phyloP scores from a whole-genome alignment of 1,284 basidiomycete species.

The Cutaneotrichosporon arboriforme region DNA sequence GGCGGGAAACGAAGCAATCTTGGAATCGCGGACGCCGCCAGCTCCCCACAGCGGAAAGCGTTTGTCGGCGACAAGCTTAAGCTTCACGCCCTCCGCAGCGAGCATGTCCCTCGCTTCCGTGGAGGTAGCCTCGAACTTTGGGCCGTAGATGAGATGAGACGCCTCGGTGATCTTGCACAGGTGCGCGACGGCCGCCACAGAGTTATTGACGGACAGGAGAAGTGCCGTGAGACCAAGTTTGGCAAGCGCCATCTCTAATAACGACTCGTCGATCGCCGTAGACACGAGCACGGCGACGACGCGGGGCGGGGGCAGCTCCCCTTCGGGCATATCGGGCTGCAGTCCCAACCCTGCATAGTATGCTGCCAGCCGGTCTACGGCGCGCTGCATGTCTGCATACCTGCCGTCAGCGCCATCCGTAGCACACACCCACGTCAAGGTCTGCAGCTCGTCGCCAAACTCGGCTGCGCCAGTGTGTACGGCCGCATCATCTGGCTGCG shows the following conservation, averaged over 20 bases:
- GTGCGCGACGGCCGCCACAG: slow-evolving; percentile 56
- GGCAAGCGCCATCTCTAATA: slow-evolving; percentile 52
- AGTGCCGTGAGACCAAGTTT: slow-evolving; percentile 52
- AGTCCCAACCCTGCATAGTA: slow-evolving; percentile 42
- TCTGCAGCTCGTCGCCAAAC: slow-evolving; percentile 40
- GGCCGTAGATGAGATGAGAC: slow-evolving; percentile 52
- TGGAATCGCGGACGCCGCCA: slow-evolving; percentile 43
- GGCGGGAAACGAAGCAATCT: slow-evolving; percentile 44
- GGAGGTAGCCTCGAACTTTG: slow-evolving; percentile 47
- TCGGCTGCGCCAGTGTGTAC: slow-evolving; percentile 45
- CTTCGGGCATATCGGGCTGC: slow-evolving; percentile 4
- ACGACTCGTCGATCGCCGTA: slow-evolving; percentile 50
- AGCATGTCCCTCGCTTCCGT: slow-evolving; percentile 43
- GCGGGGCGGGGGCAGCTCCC: slow-evolving; percentile 37
- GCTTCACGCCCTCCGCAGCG: slow-evolving; percentile 32
- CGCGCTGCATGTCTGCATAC: slow-evolving; percentile 42
- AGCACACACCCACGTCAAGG: slow-evolving; percentile 31
- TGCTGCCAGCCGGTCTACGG: slow-evolving; percentile 51
- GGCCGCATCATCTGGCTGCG: slow-evolving; percentile 26
- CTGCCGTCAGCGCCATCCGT: slow-evolving; percentile 19
- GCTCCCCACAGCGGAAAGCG: slow-evolving; percentile 52
- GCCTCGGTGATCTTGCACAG: slow-evolving; percentile 54
- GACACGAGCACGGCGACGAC: slow-evolving; percentile 49
- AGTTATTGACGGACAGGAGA: slow-evolving; percentile 58
- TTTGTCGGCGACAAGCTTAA: slow-evolving; percentile 47